Conservation (phyloP, 129 eudicot species). For the Chrysanthemum seticuspe region DNA sequence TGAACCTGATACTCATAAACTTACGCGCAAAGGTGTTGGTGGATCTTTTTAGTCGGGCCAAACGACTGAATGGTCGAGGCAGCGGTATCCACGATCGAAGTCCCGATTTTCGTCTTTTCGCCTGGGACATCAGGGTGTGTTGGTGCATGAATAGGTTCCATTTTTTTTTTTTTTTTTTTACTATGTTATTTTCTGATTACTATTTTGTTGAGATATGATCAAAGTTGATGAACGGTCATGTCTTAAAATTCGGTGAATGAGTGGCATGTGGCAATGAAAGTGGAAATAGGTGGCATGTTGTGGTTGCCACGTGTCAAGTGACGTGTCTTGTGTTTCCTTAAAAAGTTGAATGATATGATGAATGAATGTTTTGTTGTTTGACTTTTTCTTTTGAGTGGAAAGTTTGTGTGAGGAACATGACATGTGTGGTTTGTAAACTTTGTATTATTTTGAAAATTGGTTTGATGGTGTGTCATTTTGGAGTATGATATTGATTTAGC, state of each 20-base stretch:
- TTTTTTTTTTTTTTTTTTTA: conserved; percentile 4
- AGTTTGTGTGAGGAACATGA: neutral
- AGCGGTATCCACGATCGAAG: conserved; percentile 71
- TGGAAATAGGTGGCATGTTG: conserved; percentile 22
- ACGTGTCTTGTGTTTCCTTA: conserved; percentile 17
- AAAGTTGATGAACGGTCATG: conserved; percentile 21
- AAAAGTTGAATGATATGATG: neutral
- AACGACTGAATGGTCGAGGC: conserved; percentile 81
- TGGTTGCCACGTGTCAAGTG: conserved; percentile 26
- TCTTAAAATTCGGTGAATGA: neutral
- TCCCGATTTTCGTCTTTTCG: conserved; percentile 57
- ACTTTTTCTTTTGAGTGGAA: neutral
- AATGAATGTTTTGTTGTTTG: neutral
- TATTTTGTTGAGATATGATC: neutral
- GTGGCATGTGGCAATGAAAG: conserved; percentile 26
- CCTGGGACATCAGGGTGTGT: conserved; percentile 71
- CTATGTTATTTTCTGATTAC: neutral
- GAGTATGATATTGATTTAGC: too few species aligned
- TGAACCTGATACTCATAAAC: too few species aligned
- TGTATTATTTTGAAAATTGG: too few species aligned
- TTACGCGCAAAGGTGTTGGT: conserved; percentile 99
- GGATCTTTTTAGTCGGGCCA: conserved; percentile 78
- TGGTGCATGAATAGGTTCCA: conserved; percentile 43
- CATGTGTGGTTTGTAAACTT: conserved; percentile 1
- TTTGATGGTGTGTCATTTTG: too few species aligned